A percentile compares a stretch with the other conserved stretches of the same genome.
These are phyloP conservation scores for Ogataea hybrid DNA, from an alignment of 1,139 yeast species.

Conservation along the genomic window DNA sequence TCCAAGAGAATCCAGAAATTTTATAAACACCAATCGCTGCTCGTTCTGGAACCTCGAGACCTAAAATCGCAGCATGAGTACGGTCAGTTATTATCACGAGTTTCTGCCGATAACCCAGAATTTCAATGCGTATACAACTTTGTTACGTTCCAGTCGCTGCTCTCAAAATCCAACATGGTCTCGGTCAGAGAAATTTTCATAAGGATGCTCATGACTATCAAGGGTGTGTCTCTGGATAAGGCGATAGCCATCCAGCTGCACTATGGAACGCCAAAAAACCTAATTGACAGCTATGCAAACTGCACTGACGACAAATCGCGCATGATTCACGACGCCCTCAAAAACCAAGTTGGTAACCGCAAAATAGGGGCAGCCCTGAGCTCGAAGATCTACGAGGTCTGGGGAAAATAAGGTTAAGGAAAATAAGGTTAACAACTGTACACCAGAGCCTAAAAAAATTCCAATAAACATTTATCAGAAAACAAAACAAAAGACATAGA, in stretches of 20 bases:
- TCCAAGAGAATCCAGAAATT: conserved; percentile 48
- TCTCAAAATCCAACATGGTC: conserved; percentile 68
- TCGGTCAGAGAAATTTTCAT: conserved; percentile 78
- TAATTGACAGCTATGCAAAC: conserved; percentile 45
- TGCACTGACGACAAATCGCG: conserved; percentile 36
- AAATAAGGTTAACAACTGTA: not conserved
- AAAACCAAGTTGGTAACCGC: conserved; percentile 56
- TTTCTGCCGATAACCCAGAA: conserved; percentile 43
- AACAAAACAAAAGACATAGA: not conserved
- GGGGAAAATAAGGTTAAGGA: conserved; percentile 42
- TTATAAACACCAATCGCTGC: conserved; percentile 37
- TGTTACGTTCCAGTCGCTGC: conserved; percentile 61
- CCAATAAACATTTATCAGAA: not conserved
- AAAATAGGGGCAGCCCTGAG: conserved; percentile 60
- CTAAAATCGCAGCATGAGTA: conserved; percentile 56
- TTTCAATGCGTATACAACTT: conserved; percentile 61
- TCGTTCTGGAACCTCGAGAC: conserved; percentile 50
- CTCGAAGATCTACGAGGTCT: conserved; percentile 56
- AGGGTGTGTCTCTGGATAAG: conserved; percentile 82
- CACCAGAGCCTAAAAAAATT: not conserved
- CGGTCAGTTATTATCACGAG: conserved; percentile 37
- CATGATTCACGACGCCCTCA: conserved; percentile 45
- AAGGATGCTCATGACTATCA: conserved; percentile 71
- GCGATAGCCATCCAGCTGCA: conserved; percentile 72
- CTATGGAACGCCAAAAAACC: conserved; percentile 60